Conservation (phyloP, 2,329 filamentous ascomycete genomes). For the Apiospora rasikravindrae region DNA sequence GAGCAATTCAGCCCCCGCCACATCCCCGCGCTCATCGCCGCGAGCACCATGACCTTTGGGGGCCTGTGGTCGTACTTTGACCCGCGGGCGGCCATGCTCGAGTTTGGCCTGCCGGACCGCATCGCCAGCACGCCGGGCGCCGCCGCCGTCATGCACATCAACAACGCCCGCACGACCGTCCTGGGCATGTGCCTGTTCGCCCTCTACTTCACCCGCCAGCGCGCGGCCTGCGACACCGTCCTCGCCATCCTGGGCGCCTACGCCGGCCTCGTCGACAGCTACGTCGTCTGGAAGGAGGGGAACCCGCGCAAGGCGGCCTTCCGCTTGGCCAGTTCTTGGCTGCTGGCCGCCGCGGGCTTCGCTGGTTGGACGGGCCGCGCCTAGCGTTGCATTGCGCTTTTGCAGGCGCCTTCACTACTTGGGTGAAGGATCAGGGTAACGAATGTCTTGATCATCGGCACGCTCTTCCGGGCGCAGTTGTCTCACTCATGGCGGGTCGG, state of each 20-base stretch:
- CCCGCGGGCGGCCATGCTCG: constrained; percentile 30
- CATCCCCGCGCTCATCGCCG: constrained; percentile 26
- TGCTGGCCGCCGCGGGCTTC: background rate
- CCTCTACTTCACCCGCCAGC: constrained; percentile 30
- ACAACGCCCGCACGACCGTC: constrained; percentile 31
- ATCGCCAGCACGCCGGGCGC: constrained; percentile 30
- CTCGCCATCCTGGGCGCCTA: constrained; percentile 33
- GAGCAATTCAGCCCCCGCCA: constrained; percentile 23
- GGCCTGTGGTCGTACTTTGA: constrained; percentile 33
- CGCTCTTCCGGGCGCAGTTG: too few species aligned
- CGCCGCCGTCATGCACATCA: constrained; percentile 30
- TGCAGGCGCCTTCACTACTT: too few species aligned
- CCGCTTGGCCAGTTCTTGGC: background rate
- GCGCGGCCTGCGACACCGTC: constrained; percentile 30
- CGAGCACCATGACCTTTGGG: constrained; percentile 32
- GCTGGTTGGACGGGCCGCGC: background rate
- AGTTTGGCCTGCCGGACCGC: constrained; percentile 33
- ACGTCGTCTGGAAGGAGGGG: constrained; percentile 34
- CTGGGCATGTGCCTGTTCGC: constrained; percentile 30
- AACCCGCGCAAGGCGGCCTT: background rate
- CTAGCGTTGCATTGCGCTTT: too few species aligned
- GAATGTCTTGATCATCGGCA: too few species aligned
- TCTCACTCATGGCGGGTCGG: too few species aligned
- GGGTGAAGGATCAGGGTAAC: too few species aligned
- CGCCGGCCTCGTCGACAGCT: constrained; percentile 34